Base-by-base conservation (phyloP, 1,139 yeast species). In the Sugiyamaella neomexicana region DNA sequence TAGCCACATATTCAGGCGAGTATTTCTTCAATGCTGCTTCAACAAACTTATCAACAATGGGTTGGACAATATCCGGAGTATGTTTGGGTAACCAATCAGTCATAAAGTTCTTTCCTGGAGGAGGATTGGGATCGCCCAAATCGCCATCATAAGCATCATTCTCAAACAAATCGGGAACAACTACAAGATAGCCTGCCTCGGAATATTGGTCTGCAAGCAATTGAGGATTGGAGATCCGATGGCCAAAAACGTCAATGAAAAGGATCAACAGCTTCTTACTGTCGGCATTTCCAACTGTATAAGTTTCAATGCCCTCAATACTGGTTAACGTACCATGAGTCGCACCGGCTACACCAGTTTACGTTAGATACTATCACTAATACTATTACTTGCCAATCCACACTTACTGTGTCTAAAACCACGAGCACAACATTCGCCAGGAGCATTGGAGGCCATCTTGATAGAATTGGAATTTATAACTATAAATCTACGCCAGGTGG, bases 191-290 rank as follows among this genome's bases (percentile, higher is more conserved):
- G 16, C 85, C 85, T 13, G 80, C 78, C 49, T 71, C 71, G 47
- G 91, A 85, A 57, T 85, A 77, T 53, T 78, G 76, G 68, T 89
- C 97, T 25, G 96, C 96, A 59, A 86, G 67, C 60, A 85, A 72
- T 64, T 75, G 71, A 23, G 73, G 72, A 68, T 89, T 89, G 67
- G 73, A 72, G 65, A 77, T 76, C 48, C 74, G 71, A 67, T 79
- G 70, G 44, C 97, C 97, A 60, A 68, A 80, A 53, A 89, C 73
- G 67, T 89, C 97, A 49, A 93, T 78, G 41, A 83, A 62, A 46
- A 88, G 76, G 31, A 87, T 82, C 41, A 89, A 68, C 23, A 83
- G 72, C 61, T 74, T 77, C 36, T 50, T 46, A 16, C 41, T 46
- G 25, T 23, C 15, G 58, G 70, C 69, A 57, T 72, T 72, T 38